A percentile compares a stretch with the other conserved stretches of the same genome.
Conservation (phyloP, 306 rosid species). For the Parietaria judaica region DNA sequence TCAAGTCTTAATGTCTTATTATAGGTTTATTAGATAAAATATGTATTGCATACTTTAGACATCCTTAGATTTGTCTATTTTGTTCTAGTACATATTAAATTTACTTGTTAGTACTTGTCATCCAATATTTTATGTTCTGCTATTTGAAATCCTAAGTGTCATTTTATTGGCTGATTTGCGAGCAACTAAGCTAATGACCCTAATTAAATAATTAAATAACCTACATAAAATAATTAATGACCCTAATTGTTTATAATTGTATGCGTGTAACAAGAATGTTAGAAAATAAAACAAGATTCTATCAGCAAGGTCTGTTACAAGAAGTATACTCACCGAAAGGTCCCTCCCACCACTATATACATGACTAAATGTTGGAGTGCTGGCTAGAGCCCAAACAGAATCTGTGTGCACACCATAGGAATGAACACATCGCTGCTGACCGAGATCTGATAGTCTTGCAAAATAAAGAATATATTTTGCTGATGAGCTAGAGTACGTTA, state of each 20-base stretch:
- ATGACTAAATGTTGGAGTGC: slow-evolving; percentile 90
- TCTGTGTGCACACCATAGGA: slow-evolving; percentile 98
- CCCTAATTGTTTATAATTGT: too few species aligned
- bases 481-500: neutral
- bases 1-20: neutral
- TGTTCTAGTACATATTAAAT: too few species aligned
- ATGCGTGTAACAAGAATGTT: too few species aligned
- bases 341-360: slow-evolving; percentile 99
- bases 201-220: too few species aligned
- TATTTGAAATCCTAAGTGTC: too few species aligned
- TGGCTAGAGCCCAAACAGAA: slow-evolving; percentile 99
- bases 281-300: neutral
- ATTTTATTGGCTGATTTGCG: too few species aligned
- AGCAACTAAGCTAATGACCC: neutral
- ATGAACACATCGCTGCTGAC: slow-evolving; percentile 97
- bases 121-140: too few species aligned
- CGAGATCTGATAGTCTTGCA: slow-evolving; percentile 93
- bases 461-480: slow-evolving; percentile 23
- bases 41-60: too few species aligned
- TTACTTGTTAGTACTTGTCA: too few species aligned
- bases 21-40: neutral
- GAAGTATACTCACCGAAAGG: slow-evolving; percentile 70
- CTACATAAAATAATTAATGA: too few species aligned
- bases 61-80: too few species aligned
- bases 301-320: slow-evolving; percentile 14